phyloP scores from a whole-genome alignment of 805 yeast species.

The Sungouiella thailandica region DNA sequence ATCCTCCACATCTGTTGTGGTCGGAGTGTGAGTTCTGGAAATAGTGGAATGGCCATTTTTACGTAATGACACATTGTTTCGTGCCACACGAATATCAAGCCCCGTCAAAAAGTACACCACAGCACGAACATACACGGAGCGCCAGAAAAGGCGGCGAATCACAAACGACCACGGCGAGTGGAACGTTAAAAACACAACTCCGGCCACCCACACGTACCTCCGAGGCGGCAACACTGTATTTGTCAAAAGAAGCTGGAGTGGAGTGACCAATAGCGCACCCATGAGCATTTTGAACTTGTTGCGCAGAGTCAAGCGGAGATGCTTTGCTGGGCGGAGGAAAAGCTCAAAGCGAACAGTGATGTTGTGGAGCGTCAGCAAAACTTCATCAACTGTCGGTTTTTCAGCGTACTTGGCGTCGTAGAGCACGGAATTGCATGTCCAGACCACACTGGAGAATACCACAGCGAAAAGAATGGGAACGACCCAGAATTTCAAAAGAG shows the following conservation, averaged over 20 bases:
- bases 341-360: slow-evolving; percentile 39
- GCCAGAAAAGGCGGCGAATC: slow-evolving; percentile 43
- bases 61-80: slow-evolving; percentile 6
- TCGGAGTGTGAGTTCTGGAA: slow-evolving; percentile 11
- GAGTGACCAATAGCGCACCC: slow-evolving; percentile 35
- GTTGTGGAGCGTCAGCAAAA: slow-evolving; percentile 43
- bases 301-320: slow-evolving; percentile 18
- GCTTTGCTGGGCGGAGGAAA: slow-evolving; percentile 35
- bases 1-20: slow-evolving; percentile 5
- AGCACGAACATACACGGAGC: slow-evolving; percentile 41
- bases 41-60: slow-evolving; percentile 10
- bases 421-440: slow-evolving; percentile 40
- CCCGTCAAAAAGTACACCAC: slow-evolving; percentile 40
- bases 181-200: slow-evolving; percentile 36
- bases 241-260: slow-evolving; percentile 37
- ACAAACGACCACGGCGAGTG: slow-evolving; percentile 47
- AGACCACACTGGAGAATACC: slow-evolving; percentile 36
- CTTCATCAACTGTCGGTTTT: slow-evolving; percentile 51
- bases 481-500: slow-evolving; percentile 24
- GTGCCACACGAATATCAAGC: slow-evolving; percentile 18
- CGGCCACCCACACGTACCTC: slow-evolving; percentile 31
- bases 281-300: slow-evolving; percentile 28
- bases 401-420: slow-evolving; percentile 40
- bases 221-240: slow-evolving; percentile 28
- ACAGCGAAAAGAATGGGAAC: slow-evolving; percentile 37